These are phyloP conservation scores for Colletotrichum simmondsii DNA, from an alignment of 2,329 filamentous ascomycete species.

Conservation along the genomic window DNA sequence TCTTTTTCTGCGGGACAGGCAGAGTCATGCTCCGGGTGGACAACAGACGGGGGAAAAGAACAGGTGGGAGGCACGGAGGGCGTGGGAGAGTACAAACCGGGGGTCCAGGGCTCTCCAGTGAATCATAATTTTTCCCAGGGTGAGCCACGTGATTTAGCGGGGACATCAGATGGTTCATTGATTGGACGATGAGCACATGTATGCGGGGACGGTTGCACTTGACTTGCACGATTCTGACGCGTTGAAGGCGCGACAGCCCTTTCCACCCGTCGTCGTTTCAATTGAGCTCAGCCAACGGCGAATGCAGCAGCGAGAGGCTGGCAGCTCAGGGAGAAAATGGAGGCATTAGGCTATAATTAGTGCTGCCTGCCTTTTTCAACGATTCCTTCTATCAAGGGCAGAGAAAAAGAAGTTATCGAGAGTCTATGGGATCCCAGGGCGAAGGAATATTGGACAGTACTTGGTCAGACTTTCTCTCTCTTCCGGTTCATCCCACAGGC, in stretches of 20 bases:
- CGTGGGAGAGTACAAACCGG: not conserved
- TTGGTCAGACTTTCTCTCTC: not conserved
- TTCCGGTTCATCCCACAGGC: not conserved
- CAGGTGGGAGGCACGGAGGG: constrained; percentile 15
- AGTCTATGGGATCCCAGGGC: not conserved
- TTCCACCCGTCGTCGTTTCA: not conserved
- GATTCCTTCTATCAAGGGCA: not conserved
- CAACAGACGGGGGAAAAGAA: constrained; percentile 18
- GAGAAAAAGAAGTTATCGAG: not conserved
- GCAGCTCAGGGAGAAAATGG: constrained; percentile 5
- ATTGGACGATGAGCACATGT: constrained; percentile 16
- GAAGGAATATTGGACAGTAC: not conserved
- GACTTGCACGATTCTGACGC: constrained; percentile 34
- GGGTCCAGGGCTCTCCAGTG: constrained; percentile 22
- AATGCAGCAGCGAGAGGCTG: not conserved
- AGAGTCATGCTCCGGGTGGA: not conserved
- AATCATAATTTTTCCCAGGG: constrained; percentile 24
- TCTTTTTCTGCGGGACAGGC: not conserved
- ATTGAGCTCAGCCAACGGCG: not conserved
- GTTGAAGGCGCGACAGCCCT: constrained; percentile 26
- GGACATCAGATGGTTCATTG: constrained; percentile 11
- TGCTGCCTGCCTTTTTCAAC: not conserved
- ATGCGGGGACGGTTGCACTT: constrained; percentile 13
- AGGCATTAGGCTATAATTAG: not conserved
- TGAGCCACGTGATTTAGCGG: constrained; percentile 34